Evolutionary conservation across 2,329 filamentous ascomycete genomes (phyloP), one percentile per base, ranked within the genome.

Genomic region (Juglanconis oblonga): DNA sequence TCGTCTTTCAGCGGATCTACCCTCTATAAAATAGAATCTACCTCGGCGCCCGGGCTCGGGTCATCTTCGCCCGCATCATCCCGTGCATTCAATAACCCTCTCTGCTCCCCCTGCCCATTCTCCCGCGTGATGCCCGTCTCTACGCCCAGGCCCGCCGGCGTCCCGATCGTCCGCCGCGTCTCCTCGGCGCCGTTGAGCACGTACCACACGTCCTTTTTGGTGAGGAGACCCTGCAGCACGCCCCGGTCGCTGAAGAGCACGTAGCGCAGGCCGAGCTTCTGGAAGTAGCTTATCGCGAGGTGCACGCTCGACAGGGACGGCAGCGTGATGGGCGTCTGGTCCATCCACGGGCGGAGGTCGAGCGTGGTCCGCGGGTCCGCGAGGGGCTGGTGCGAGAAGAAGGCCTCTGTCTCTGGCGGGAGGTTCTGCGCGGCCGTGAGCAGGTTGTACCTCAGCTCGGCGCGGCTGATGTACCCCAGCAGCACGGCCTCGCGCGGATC

Each of bases 171-270:
- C 24, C 79, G 76, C 32, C 81, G 76, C 57, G 83, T 83, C 71
- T 87, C 85, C 64, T 89, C 87, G 9, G 86, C 87, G 47, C 89
- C 91, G 70, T 97, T 92, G 50, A 98, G 80, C 44, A 98, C 87
- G 73, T 91, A 93, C 91, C 93, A 98, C 38, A 96, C 88, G 75
- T 99, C 95, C 78, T 99, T 99, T 79, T 98, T 98, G 24, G 95
- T 99, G 66, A 98, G 77, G 52, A 99, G 74, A 0, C 95, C 95
- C 72, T 91, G 87, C 44, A 99, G 76, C 53, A 85, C 84, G 24
- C 95, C 95, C 52, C 88, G 84, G 65, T 97, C 91, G 44, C 86
- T 87, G 72, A 98, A 96, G 3, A 98, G 77, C 5, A 99, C 86
- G 76, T 98, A 97, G 54, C 94, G 85, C 63, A 99, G 77, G 24